These are phyloP conservation scores for Cnidoscolus chayamansa DNA, from an alignment of 441 rosid genomes.

Conservation along the genomic window DNA sequence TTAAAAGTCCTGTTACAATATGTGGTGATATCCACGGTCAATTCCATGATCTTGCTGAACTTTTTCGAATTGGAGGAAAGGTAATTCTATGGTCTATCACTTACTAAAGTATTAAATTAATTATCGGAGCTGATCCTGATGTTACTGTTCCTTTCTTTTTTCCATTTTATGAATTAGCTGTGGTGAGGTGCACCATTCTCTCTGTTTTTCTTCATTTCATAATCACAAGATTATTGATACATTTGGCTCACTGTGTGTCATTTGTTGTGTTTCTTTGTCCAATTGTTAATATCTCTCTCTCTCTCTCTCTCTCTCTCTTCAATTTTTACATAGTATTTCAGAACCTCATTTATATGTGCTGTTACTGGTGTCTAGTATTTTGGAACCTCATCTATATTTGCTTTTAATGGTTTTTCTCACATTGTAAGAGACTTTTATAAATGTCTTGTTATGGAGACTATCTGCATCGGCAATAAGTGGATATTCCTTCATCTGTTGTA, in stretches of 20 bases:
- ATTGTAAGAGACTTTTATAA: not conserved
- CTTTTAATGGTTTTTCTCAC: not conserved
- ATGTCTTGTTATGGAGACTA: not conserved
- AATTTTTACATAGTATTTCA: not conserved
- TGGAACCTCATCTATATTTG: not conserved
- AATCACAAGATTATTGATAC: not conserved
- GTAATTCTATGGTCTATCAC: constrained; percentile 32
- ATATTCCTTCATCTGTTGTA: too few species aligned
- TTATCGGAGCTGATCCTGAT: not conserved
- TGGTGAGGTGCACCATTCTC: not conserved
- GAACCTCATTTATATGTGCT: not conserved
- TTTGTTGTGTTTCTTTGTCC: not conserved
- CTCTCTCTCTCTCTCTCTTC: not conserved
- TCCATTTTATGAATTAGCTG: not conserved
- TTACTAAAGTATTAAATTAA: not conserved
- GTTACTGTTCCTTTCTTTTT: not conserved
- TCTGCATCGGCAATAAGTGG: too few species aligned
- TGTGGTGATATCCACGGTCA: constrained; percentile 94
- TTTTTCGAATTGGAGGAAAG: constrained; percentile 92
- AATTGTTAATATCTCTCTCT: not conserved
- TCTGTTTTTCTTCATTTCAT: not conserved
- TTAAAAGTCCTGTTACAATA: constrained; percentile 86
- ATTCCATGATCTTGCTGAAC: constrained; percentile 95
- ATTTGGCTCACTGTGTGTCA: not conserved
- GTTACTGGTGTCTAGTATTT: not conserved